These are phyloP conservation scores for Cochlearia excelsa DNA, from an alignment of 345 rosid species.

Conservation along the genomic window DNA sequence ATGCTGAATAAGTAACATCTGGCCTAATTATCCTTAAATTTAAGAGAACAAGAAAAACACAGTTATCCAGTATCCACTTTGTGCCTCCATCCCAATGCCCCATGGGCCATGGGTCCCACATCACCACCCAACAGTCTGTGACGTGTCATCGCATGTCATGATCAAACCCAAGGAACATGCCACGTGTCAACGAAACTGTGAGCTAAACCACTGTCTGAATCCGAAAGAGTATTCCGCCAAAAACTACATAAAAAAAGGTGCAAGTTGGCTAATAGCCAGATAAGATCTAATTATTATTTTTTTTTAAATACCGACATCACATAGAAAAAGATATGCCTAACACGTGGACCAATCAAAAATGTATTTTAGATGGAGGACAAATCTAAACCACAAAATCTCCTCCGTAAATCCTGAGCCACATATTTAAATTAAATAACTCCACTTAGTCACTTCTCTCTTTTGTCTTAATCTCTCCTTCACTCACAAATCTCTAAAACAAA, in stretches of 20 bases:
- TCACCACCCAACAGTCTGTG: slow-evolving; percentile 30
- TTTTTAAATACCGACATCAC: slow-evolving; percentile 27
- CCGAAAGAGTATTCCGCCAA: slow-evolving; percentile 22
- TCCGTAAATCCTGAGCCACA: slow-evolving; percentile 25
- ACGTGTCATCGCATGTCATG: slow-evolving; percentile 26
- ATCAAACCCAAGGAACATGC: slow-evolving; percentile 2
- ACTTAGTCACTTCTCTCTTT: not conserved
- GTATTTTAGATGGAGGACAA: slow-evolving; percentile 34
- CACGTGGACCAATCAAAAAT: slow-evolving; percentile 38
- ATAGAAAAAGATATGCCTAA: slow-evolving; percentile 26
- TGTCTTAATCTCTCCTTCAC: slow-evolving; percentile 7
- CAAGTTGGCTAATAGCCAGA: slow-evolving; percentile 29
- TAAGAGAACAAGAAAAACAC: too few relatives aligned
- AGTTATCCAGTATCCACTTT: too few relatives aligned
- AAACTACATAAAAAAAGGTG: not conserved
- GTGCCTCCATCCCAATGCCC: not conserved
- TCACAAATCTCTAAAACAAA: slow-evolving; percentile 15
- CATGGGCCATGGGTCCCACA: slow-evolving; percentile 24
- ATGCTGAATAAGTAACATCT: too few relatives aligned
- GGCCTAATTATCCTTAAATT: too few relatives aligned
- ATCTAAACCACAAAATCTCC: slow-evolving; percentile 32
- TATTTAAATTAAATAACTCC: slow-evolving; percentile 18
- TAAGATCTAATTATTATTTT: not conserved
- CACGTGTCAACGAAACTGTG: slow-evolving; percentile 22
- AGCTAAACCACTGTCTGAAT: not conserved